A percentile compares a stretch with the other conserved stretches of the same genome.
phyloP scores from a whole-genome alignment of 2,329 filamentous ascomycete genomes.

The Emmonsiellopsis sp. region DNA sequence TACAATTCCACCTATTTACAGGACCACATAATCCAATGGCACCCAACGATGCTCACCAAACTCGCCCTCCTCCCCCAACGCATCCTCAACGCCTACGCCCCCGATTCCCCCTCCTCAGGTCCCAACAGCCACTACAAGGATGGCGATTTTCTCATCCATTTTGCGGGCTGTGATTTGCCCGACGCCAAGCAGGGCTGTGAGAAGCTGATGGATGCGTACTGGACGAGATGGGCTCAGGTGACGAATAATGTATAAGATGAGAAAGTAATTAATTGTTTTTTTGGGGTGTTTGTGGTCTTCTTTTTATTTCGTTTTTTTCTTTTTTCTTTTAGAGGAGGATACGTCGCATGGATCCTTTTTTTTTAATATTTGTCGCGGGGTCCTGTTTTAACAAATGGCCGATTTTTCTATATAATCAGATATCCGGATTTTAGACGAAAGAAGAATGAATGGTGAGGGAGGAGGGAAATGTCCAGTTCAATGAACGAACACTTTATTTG shows the following conservation, averaged over 20 bases:
- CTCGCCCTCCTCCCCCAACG: slow-evolving; percentile 83
- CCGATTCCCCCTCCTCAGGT: slow-evolving; percentile 28
- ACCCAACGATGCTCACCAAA: slow-evolving; percentile 87
- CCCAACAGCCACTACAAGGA: slow-evolving; percentile 61
- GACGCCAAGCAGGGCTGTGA: slow-evolving; percentile 53
- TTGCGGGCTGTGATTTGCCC: slow-evolving; percentile 60
- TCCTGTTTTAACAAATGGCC: too few relatives aligned
- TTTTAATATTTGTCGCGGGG: too few relatives aligned
- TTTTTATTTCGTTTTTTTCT: too few relatives aligned
- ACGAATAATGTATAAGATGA: slow-evolving; percentile 9
- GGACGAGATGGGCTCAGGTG: slow-evolving; percentile 32
- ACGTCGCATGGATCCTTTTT: too few relatives aligned
- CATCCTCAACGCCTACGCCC: slow-evolving; percentile 68
- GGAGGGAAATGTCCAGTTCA: too few relatives aligned
- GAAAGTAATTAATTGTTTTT: neutral
- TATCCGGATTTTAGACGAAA: too few relatives aligned
- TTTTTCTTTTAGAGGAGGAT: too few relatives aligned
- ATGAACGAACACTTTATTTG: too few relatives aligned
- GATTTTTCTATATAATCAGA: too few relatives aligned
- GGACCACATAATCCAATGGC: slow-evolving; percentile 92
- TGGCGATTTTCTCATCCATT: slow-evolving; percentile 75
- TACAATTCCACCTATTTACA: slow-evolving; percentile 24
- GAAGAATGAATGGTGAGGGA: too few relatives aligned
- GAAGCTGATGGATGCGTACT: slow-evolving; percentile 56
- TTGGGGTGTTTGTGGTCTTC: too few relatives aligned